Percentiles rank a stretch among this genome's conserved stretches.
phyloP scores from a whole-genome alignment of 208 protist genomes.

The Endotrypanum monterogeii region DNA sequence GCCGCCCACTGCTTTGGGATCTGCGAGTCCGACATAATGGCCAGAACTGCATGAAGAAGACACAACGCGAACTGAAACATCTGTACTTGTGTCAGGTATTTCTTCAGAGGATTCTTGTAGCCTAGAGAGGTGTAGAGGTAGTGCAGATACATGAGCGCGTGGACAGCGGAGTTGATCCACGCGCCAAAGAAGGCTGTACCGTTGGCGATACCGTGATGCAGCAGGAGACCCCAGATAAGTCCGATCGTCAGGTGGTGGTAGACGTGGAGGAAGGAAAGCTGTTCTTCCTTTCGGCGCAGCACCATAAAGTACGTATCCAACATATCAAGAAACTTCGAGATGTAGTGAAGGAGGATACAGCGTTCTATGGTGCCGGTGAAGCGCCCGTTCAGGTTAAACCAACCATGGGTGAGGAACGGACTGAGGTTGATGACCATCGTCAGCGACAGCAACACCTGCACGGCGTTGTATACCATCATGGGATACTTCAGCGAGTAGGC shows the following conservation, averaged over 20 bases:
- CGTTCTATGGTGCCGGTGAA: constrained; percentile 78
- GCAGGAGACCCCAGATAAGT: constrained; percentile 84
- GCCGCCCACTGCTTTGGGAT: constrained; percentile 61
- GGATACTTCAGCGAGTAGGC: constrained; percentile 46
- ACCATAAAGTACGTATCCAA: constrained; percentile 93
- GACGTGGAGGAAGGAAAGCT: constrained; percentile 89
- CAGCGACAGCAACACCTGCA: constrained; percentile 77
- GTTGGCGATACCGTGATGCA: constrained; percentile 85
- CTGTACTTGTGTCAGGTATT: constrained; percentile 83
- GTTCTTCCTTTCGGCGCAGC: constrained; percentile 83
- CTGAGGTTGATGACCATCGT: constrained; percentile 76
- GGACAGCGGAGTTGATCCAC: constrained; percentile 90
- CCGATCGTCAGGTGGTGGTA: constrained; percentile 92
- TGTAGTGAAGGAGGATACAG: constrained; percentile 89
- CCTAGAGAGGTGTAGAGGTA: constrained; percentile 89
- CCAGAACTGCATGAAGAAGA: constrained; percentile 81
- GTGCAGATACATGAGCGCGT: constrained; percentile 93
- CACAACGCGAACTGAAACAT: constrained; percentile 88
- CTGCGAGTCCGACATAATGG: constrained; percentile 54
- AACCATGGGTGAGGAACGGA: constrained; percentile 41
- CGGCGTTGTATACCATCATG: constrained; percentile 88
- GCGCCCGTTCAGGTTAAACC: constrained; percentile 80
- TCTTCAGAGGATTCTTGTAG: constrained; percentile 86
- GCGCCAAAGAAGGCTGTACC: constrained; percentile 87
- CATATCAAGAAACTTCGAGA: constrained; percentile 89